These are phyloP conservation scores for Scedosporium dehoogii DNA, from an alignment of 2,329 filamentous ascomycete species.

Conservation along the genomic window DNA sequence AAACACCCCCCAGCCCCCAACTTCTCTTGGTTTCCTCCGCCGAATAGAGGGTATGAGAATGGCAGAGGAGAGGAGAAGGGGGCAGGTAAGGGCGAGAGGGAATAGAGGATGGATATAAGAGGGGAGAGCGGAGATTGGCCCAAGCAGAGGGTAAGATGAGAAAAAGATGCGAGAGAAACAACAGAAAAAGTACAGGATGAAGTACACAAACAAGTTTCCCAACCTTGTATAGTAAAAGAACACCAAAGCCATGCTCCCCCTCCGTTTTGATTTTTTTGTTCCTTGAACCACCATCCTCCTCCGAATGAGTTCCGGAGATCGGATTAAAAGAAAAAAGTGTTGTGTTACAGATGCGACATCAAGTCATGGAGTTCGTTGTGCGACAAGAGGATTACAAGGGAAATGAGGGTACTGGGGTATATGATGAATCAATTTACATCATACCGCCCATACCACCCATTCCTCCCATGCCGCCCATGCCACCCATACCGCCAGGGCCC, in stretches of 20 bases:
- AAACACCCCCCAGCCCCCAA: neutral
- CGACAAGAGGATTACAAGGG: neutral
- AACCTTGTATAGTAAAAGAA: slow-evolving; percentile 3
- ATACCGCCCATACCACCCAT: slow-evolving; percentile 44
- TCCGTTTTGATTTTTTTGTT: neutral
- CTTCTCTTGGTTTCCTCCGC: too few species aligned
- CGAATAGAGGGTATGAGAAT: too few species aligned
- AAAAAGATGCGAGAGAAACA: neutral
- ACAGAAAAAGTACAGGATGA: neutral
- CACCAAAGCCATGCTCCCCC: slow-evolving; percentile 5
- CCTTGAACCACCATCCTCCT: neutral
- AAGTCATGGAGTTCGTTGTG: slow-evolving; percentile 2
- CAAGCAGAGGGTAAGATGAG: neutral
- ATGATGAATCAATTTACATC: slow-evolving; percentile 11
- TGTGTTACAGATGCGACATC: slow-evolving; percentile 1
- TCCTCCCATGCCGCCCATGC: slow-evolving; percentile 57
- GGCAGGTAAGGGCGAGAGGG: neutral
- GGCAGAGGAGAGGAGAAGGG: neutral
- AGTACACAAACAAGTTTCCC: neutral
- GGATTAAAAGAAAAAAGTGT: slow-evolving; percentile 9
- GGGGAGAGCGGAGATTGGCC: slow-evolving; percentile 5
- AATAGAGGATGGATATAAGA: neutral
- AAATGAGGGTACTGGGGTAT: slow-evolving; percentile 15
- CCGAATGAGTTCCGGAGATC: slow-evolving; percentile 6
- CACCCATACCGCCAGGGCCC: slow-evolving; percentile 57